Base-by-base conservation (phyloP, 306 rosid species). In the Cucumis melo region DNA sequence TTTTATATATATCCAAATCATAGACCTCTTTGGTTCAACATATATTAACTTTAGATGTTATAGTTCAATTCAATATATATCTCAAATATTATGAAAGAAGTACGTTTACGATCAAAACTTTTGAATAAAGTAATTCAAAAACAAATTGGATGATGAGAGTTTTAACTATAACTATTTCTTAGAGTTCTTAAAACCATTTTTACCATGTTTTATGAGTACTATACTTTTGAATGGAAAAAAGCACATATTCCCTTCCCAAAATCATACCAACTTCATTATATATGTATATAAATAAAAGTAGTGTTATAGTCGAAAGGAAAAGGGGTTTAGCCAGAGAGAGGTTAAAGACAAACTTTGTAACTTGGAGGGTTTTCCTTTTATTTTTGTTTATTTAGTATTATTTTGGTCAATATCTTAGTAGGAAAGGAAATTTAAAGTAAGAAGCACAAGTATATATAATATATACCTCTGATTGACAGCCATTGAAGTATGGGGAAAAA, bases 401-500 rank as follows among this genome's bases (percentile, higher is more conserved):
- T 4, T 46, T 7, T 15, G 4, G 12, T 7, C 32, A 62, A 15
- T 64, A 38, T 8, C 42, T 64, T 61, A 29, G 8, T 61, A 64
- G 36, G 72, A 34, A 67, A 67, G 32, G 53, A 66, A 41, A 10
- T 51, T 66, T 4, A 36, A 20, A 24, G 53, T 8, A n/a, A 39
- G 24, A 34, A 17, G 51, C n/a, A 38, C 17, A 65, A 4, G 17
- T 65, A 10, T 39, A 19, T 54, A 5, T 5, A 66, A 4, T 2
- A 4, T 11, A 10, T 42, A 10, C 12, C 32, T 66, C 1, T 66
- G 53, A n/a, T 66, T 44, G 56, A 42, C 56, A 67, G 74, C 75
- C 75, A 68, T 68, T 68, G 56, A 68, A 68, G 75, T 21, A 41
- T 44, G 38, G 75, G 75, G 75, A 3, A 23, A 68, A 67, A 32